Percentiles rank a stretch among this genome's conserved stretches.
These are phyloP conservation scores for Metschnikowia matae DNA, from an alignment of 805 yeast species.

Conservation along the genomic window DNA sequence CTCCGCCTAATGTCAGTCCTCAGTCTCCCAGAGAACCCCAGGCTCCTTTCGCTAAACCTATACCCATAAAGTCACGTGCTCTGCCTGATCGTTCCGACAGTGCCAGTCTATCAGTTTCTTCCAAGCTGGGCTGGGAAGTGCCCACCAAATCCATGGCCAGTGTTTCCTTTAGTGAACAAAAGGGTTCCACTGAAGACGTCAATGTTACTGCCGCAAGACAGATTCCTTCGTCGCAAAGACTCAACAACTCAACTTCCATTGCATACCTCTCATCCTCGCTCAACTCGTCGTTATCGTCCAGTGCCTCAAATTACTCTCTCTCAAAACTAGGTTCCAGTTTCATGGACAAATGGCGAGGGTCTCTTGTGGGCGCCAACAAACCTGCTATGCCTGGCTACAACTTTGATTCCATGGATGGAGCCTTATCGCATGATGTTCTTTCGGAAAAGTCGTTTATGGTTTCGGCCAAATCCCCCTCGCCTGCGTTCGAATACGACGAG, in stretches of 20 bases:
- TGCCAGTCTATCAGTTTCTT: slow-evolving; percentile 21
- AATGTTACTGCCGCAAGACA: slow-evolving; percentile 19
- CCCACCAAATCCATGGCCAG: slow-evolving; percentile 34
- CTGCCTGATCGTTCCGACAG: slow-evolving; percentile 9
- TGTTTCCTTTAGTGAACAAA: slow-evolving; percentile 18
- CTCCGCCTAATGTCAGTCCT: background rate
- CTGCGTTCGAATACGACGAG: slow-evolving; percentile 15
- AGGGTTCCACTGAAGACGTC: slow-evolving; percentile 15
- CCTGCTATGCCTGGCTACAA: slow-evolving; percentile 3
- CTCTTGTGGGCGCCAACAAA: slow-evolving; percentile 19
- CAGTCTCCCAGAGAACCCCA: background rate
- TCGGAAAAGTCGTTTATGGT: slow-evolving; percentile 6
- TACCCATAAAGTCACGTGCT: slow-evolving; percentile 11
- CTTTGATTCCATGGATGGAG: slow-evolving; percentile 8
- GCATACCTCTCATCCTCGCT: slow-evolving; percentile 41
- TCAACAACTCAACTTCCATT: slow-evolving; percentile 29
- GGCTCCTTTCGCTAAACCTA: slow-evolving; percentile 8
- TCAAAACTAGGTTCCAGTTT: slow-evolving; percentile 41
- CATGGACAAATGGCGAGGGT: slow-evolving; percentile 42
- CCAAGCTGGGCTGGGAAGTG: slow-evolving; percentile 46
- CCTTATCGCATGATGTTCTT: slow-evolving; percentile 6
- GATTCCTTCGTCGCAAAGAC: slow-evolving; percentile 28
- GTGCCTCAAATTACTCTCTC: slow-evolving; percentile 36
- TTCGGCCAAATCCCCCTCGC: slow-evolving; percentile 14
- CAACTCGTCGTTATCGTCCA: slow-evolving; percentile 34